Evolutionary conservation across 768 basidiomycete species (phyloP).

Genomic region (Lentinula guzmanii): DNA sequence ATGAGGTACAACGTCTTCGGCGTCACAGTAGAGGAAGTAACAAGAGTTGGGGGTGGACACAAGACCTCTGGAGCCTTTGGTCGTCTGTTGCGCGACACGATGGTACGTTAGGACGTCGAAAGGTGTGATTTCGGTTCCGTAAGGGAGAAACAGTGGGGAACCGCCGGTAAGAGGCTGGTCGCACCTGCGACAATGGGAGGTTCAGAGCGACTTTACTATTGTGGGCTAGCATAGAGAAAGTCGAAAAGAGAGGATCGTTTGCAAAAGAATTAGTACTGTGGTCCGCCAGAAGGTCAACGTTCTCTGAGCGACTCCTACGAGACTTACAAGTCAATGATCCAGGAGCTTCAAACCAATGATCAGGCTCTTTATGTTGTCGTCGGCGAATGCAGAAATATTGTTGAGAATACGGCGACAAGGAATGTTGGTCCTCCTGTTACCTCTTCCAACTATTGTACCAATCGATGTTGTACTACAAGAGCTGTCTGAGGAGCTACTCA

Average conservation of each 20-base stretch:
- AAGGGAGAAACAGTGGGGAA: no score
- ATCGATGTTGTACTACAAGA: background rate
- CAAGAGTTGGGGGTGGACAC: conserved; percentile 34
- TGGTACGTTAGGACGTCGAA: no score
- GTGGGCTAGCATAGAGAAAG: background rate
- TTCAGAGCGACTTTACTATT: background rate
- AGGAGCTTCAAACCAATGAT: conserved; percentile 15
- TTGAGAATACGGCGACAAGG: conserved; percentile 43
- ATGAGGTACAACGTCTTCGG: conserved; percentile 45
- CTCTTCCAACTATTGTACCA: conserved; percentile 43
- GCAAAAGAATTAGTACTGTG: background rate
- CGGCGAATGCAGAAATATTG: conserved; percentile 45
- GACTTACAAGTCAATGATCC: conserved; percentile 18
- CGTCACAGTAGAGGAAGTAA: conserved; percentile 65
- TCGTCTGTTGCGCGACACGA: no score
- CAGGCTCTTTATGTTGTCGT: conserved; percentile 16
- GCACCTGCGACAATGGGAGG: background rate
- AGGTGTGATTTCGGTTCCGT: no score
- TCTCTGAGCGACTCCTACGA: conserved; percentile 11
- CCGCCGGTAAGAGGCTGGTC: no score
- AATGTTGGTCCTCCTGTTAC: conserved; percentile 47
- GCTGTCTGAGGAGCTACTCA: no score
- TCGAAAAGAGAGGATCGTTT: background rate
- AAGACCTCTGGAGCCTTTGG: background rate
- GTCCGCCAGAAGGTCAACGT: conserved; percentile 26